phyloP scores from a whole-genome alignment of 2,329 filamentous ascomycete species.

The Ophiostoma pallidulum region DNA sequence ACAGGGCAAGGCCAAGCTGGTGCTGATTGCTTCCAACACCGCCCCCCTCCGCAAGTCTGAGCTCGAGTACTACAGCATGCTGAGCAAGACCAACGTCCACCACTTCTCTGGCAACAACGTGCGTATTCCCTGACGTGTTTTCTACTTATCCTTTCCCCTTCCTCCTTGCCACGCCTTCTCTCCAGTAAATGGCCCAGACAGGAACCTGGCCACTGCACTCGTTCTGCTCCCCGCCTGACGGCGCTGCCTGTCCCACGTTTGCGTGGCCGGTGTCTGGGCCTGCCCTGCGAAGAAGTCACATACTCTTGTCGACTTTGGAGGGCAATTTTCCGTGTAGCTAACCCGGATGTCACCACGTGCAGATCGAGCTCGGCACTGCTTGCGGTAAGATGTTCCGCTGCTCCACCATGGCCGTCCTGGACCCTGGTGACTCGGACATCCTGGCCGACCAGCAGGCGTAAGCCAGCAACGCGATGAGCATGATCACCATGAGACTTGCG shows the following conservation, averaged over 20 bases:
- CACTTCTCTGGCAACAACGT: slow-evolving; percentile 99
- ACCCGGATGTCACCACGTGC: slow-evolving; percentile 36
- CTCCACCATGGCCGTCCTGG: slow-evolving; percentile 93
- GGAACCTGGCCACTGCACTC: neutral
- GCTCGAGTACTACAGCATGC: slow-evolving; percentile 91
- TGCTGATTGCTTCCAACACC: slow-evolving; percentile 86
- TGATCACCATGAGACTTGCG: neutral
- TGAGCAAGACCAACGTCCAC: slow-evolving; percentile 90
- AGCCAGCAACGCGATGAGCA: slow-evolving; percentile 15
- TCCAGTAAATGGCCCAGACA: slow-evolving; percentile 15
- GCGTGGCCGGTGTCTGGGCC: slow-evolving; percentile 28
- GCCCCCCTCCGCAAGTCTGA: slow-evolving; percentile 96
- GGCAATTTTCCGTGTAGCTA: slow-evolving; percentile 55
- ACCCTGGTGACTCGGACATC: slow-evolving; percentile 98
- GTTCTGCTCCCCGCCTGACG: neutral
- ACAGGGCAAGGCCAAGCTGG: slow-evolving; percentile 92
- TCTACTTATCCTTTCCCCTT: neutral
- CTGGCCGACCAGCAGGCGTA: slow-evolving; percentile 66
- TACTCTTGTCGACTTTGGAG: slow-evolving; percentile 67
- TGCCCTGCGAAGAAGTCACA: slow-evolving; percentile 87
- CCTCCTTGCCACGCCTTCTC: slow-evolving; percentile 9
- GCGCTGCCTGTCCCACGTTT: neutral
- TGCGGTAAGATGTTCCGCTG: slow-evolving; percentile 98
- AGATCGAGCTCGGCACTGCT: slow-evolving; percentile 97
- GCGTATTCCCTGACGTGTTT: slow-evolving; percentile 53